Evolutionary conservation across 192 early-diverging fungal genomes (phyloP).

Genomic region (Linnemannia zychae): DNA sequence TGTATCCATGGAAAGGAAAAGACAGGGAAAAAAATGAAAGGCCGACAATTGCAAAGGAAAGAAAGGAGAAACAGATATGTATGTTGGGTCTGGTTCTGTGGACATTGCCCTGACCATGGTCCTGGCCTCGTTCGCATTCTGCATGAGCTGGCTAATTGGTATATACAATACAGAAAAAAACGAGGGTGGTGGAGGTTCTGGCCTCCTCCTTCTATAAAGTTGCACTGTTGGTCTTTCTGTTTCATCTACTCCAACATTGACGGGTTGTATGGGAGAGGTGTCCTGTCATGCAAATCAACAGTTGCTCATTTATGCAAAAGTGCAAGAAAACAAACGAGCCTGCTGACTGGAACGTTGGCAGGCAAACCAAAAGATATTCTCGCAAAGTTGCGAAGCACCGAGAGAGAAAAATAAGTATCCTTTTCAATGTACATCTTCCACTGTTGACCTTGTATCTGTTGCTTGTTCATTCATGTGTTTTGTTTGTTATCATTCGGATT

Average conservation of each 20-base stretch:
- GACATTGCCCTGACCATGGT: constrained; percentile 4
- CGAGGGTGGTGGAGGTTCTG: too few relatives aligned
- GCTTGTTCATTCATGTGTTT: not conserved
- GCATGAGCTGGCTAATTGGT: not conserved
- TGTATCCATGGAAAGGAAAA: constrained; percentile 3
- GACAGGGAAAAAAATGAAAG: constrained; percentile 1
- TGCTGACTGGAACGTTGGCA: not conserved
- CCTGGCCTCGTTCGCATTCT: not conserved
- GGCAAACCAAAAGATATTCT: not conserved
- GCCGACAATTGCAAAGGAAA: not conserved
- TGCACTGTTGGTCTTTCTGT: not conserved
- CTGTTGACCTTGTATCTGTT: not conserved
- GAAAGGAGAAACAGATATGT: not conserved
- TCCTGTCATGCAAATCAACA: not conserved
- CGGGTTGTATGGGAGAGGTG: not conserved
- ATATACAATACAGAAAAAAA: not conserved
- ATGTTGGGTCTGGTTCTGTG: not conserved
- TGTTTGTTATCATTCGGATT: not conserved
- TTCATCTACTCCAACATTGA: not conserved
- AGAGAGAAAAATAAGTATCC: not conserved
- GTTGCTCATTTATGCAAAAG: not conserved
- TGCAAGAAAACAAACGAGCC: not conserved
- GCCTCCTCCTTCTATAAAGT: not conserved
- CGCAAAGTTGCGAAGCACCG: not conserved
- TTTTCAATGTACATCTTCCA: not conserved